Conservation (phyloP, 257 asterid species). For the Coffea canephora region DNA sequence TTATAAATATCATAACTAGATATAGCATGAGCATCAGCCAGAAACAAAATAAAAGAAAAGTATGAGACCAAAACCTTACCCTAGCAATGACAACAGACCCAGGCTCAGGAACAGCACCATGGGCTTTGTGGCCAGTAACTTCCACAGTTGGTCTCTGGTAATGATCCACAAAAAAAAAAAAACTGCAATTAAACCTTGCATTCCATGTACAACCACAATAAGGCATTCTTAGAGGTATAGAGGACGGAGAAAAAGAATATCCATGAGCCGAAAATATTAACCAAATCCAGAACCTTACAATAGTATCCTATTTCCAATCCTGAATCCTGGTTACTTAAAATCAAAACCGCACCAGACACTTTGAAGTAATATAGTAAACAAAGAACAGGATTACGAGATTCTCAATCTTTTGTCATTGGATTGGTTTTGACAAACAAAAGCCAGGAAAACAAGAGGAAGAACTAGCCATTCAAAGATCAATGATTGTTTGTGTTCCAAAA, state of each 20-base stretch:
- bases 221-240: background rate
- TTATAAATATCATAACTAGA: too few species aligned
- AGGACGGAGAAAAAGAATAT: background rate
- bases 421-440: background rate
- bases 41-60: background rate
- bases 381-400: background rate
- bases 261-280: background rate
- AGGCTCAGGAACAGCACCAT: slow-evolving; percentile 93
- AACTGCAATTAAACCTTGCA: background rate
- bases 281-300: background rate
- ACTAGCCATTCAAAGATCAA: background rate
- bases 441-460: background rate
- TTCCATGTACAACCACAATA: too few species aligned
- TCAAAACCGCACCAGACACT: background rate
- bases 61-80: slow-evolving; percentile 38
- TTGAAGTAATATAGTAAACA: background rate
- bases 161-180: slow-evolving; percentile 21
- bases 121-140: slow-evolving; percentile 87
- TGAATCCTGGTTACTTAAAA: background rate
- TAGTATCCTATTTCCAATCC: too few species aligned
- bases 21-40: background rate
- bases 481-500: background rate
- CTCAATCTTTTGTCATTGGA: background rate
- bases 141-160: slow-evolving; percentile 71
- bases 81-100: slow-evolving; percentile 77